Evolutionary conservation across 2,329 filamentous ascomycete genomes (phyloP).

Genomic region (Aspergillus intermedius): DNA sequence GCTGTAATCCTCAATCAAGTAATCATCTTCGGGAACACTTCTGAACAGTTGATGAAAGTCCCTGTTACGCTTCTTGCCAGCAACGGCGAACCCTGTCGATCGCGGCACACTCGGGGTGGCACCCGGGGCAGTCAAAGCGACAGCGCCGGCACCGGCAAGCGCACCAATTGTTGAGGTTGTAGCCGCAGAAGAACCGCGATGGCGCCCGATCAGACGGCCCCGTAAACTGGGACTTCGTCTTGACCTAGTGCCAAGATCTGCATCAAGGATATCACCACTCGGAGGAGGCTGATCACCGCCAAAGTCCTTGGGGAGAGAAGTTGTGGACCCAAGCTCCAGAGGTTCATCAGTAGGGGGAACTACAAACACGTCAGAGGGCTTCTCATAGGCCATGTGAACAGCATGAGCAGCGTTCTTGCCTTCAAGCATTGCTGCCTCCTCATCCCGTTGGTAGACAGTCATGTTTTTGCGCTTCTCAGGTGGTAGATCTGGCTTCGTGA

Average conservation of each 20-base stretch:
- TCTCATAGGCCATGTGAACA: conserved; percentile 55
- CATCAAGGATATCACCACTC: conserved; percentile 58
- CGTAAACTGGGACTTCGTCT: conserved; percentile 62
- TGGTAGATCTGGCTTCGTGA: conserved; percentile 28
- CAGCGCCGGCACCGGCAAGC: conserved; percentile 59
- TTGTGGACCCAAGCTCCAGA: conserved; percentile 23
- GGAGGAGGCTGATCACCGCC: conserved; percentile 61
- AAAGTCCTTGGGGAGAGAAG: conserved; percentile 23
- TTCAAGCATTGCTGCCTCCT: conserved; percentile 51
- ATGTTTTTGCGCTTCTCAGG: conserved; percentile 31
- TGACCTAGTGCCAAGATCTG: conserved; percentile 49
- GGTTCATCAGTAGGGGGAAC: conserved; percentile 36
- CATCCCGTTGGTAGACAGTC: conserved; percentile 39
- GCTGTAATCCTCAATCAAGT: conserved; percentile 96
- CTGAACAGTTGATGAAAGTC: conserved; percentile 93
- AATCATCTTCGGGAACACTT: conserved; percentile 96
- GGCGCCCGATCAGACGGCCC: conserved; percentile 59
- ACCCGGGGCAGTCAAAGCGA: conserved; percentile 60
- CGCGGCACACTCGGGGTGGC: conserved; percentile 59
- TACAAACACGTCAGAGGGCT: conserved; percentile 31
- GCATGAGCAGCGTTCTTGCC: conserved; percentile 54
- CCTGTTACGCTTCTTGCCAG: conserved; percentile 89
- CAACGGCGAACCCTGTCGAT: conserved; percentile 89
- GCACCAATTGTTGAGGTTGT: conserved; percentile 66
- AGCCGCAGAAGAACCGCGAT: conserved; percentile 74